These are phyloP conservation scores for Spinellus fusiger DNA, from an alignment of 192 early-diverging fungal genomes.

Conservation along the genomic window DNA sequence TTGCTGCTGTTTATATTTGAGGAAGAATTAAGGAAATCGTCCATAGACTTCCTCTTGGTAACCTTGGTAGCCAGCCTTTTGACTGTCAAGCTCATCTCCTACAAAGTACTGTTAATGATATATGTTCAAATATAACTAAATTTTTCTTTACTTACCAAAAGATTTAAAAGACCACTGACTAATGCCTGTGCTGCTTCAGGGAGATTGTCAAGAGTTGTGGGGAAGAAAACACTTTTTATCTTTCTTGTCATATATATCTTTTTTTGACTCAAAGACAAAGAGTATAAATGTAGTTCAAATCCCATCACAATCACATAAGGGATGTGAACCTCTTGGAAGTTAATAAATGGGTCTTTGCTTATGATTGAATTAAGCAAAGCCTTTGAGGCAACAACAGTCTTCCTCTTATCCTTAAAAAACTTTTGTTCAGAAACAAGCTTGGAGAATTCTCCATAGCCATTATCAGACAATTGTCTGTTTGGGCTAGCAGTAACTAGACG, in stretches of 20 bases:
- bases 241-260: not conserved
- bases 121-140: no score
- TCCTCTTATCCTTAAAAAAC: constrained; percentile 7
- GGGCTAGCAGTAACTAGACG: not conserved
- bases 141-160: no score
- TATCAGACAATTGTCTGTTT: not conserved
- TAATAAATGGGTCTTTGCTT: not conserved
- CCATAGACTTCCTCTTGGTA: no score
- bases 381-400: constrained; percentile 3
- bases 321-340: constrained; percentile 1
- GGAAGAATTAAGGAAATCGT: no score
- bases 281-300: constrained; percentile 9
- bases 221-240: no score
- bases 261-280: not conserved
- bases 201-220: no score
- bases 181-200: no score
- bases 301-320: constrained; percentile 10
- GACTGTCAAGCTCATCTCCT: no score
- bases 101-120: no score
- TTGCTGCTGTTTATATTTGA: no score
- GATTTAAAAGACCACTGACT: no score
- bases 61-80: no score
- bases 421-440: not conserved
- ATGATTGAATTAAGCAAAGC: constrained; percentile 7
- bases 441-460: constrained; percentile 3